Conservation (phyloP, 306 rosid genomes). For the Pyrus communis region DNA sequence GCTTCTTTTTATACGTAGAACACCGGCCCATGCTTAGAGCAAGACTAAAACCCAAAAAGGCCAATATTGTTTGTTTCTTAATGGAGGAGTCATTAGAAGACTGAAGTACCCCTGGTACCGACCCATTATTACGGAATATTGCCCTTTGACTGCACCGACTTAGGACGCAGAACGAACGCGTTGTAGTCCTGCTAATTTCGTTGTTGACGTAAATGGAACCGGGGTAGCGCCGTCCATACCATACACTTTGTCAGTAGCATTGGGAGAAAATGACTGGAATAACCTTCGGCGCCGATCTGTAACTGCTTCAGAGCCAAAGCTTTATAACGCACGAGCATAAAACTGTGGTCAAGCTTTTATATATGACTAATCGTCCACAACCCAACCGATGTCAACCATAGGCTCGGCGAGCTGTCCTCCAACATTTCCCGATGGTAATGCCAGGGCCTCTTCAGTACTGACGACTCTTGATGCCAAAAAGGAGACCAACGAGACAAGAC, state of each 20-base stretch:
- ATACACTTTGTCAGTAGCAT: neutral
- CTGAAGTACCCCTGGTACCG: neutral
- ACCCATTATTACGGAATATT: neutral
- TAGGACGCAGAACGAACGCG: neutral
- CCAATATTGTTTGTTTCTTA: constrained; percentile 5
- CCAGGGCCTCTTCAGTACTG: no score
- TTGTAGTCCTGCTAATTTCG: neutral
- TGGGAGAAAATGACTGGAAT: neutral
- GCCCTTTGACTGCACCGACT: constrained; percentile 12
- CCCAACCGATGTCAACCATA: no score
- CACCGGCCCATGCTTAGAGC: neutral
- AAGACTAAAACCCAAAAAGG: constrained; percentile 5
- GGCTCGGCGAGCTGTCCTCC: no score
- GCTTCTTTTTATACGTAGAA: neutral
- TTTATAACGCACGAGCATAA: neutral
- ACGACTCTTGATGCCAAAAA: no score
- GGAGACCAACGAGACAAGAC: no score
- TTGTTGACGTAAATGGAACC: neutral
- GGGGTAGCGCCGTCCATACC: constrained; percentile 1
- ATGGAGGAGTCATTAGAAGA: neutral
- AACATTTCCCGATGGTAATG: no score
- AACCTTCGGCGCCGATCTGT: neutral
- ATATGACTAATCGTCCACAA: no score
- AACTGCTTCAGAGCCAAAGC: neutral
- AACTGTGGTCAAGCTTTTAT: neutral